Evolutionary conservation across 2,329 filamentous ascomycete genomes (phyloP).

Genomic region (Cryphonectria naterciae): DNA sequence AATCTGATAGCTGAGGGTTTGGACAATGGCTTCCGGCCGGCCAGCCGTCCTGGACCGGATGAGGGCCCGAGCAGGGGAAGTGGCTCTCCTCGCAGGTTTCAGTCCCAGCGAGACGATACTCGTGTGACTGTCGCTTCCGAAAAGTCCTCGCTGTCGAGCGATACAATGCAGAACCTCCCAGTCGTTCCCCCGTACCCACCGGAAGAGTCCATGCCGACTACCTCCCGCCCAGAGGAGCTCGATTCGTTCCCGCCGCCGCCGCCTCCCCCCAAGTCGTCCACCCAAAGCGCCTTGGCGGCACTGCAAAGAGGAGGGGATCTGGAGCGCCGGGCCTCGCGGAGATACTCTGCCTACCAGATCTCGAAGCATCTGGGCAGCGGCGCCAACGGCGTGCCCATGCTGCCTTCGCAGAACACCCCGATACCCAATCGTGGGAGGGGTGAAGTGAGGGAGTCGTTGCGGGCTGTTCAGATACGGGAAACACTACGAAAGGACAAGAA

Average conservation of each 20-base stretch:
- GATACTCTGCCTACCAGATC: constrained; percentile 97
- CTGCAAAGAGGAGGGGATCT: constrained; percentile 90
- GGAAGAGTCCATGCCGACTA: constrained; percentile 55
- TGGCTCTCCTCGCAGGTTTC: constrained; percentile 55
- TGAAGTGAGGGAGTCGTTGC: constrained; percentile 84
- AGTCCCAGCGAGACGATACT: constrained; percentile 55
- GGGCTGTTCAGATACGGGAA: constrained; percentile 61
- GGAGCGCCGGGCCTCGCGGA: constrained; percentile 86
- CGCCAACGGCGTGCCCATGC: constrained; percentile 80
- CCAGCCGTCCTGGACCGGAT: constrained; percentile 40
- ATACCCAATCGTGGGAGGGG: constrained; percentile 81
- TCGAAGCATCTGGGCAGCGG: constrained; percentile 87
- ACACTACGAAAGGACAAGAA: constrained; percentile 54
- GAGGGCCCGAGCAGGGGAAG: constrained; percentile 38
- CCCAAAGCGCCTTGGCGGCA: constrained; percentile 87
- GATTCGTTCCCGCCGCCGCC: constrained; percentile 75
- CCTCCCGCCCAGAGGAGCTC: constrained; percentile 47
- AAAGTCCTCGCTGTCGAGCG: constrained; percentile 73
- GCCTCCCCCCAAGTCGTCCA: constrained; percentile 78
- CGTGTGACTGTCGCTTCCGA: constrained; percentile 57
- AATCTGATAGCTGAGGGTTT: constrained; percentile 64
- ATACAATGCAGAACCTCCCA: constrained; percentile 75
- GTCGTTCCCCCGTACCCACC: constrained; percentile 73
- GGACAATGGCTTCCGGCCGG: constrained; percentile 51
- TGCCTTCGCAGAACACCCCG: constrained; percentile 81